Base-by-base conservation (phyloP, 805 yeast species). In the Metschnikowia orientalis region DNA sequence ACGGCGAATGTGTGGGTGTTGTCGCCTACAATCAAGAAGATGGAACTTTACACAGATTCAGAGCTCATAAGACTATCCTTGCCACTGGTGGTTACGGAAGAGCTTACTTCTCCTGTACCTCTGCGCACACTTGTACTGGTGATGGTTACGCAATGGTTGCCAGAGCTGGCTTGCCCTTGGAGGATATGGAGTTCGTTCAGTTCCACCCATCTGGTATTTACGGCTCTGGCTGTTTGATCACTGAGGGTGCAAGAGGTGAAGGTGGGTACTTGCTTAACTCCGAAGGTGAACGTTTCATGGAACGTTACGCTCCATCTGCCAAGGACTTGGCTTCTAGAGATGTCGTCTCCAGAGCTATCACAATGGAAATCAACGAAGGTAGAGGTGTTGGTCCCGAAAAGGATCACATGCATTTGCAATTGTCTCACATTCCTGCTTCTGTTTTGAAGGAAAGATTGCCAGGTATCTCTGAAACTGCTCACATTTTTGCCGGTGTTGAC, bases 211-310 rank as follows among this genome's bases (percentile, higher is more conserved):
- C 97, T 16, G 98, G 98, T 77, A 92, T 90, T 66, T 90, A 90
- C 65, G 98, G 98, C 40, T 87, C 97, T 24, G 98, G 98, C 47
- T 92, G 97, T 74, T 72, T 90, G 71, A 92, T 92, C 63, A 92
- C 98, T 37, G 98, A 92, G 70, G 98, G 98, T 71, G 95, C 97
- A 49, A 84, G 98, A 75, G 98, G 98, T 77, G 98, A 92, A 74
- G 98, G 98, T 79, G 98, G 98, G 46, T 92, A 77, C 77, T 73
- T 90, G 62, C 75, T 90, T 45, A 90, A 90, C 77, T 77, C 88
- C 49, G 95, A 92, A 70, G 98, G 98, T 75, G 98, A 90, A 73
- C 81, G 98, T 67, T 90, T 90, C 67, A 90, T 90, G 98, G 98
- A 90, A 74, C 82, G 98, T 67, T 90, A 90, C 59, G 98, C 98